Percentiles rank a stretch among this genome's conserved stretches.
phyloP scores from a whole-genome alignment of 2,329 filamentous ascomycete genomes.

The Claviceps sp. region DNA sequence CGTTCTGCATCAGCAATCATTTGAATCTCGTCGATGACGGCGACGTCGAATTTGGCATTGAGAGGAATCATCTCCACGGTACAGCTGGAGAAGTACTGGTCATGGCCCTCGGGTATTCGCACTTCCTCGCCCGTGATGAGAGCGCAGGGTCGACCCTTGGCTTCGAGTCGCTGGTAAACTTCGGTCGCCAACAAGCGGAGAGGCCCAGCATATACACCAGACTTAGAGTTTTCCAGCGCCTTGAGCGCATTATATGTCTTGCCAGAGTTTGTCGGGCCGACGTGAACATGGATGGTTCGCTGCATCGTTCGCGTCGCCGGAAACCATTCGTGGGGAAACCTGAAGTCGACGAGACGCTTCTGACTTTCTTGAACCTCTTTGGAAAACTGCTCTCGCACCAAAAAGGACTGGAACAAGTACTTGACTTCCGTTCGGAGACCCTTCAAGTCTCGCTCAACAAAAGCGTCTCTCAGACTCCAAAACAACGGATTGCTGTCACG shows the following conservation, averaged over 20 bases:
- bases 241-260: slow-evolving; percentile 94
- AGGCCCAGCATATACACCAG: slow-evolving; percentile 82
- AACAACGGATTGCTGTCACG: slow-evolving; percentile 39
- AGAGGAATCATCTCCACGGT: slow-evolving; percentile 78
- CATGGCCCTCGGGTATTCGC: slow-evolving; percentile 46
- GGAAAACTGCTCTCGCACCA: slow-evolving; percentile 45
- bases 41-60: slow-evolving; percentile 59
- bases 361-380: slow-evolving; percentile 44
- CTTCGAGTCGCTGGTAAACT: slow-evolving; percentile 76
- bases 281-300: slow-evolving; percentile 78
- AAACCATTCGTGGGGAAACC: slow-evolving; percentile 89
- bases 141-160: slow-evolving; percentile 63
- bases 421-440: slow-evolving; percentile 46
- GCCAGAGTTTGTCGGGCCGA: slow-evolving; percentile 93
- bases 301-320: slow-evolving; percentile 69
- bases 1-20: slow-evolving; percentile 76
- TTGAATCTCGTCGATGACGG: slow-evolving; percentile 96
- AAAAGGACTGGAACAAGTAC: slow-evolving; percentile 54
- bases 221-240: slow-evolving; percentile 60
- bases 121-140: slow-evolving; percentile 88
- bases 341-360: slow-evolving; percentile 59
- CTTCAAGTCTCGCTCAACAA: slow-evolving; percentile 35
- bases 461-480: slow-evolving; percentile 45
- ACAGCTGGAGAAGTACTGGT: slow-evolving; percentile 59
- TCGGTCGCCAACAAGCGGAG: slow-evolving; percentile 83